Conservation (phyloP, 1,284 basidiomycete species). For the Rhodotorula sp. region DNA sequence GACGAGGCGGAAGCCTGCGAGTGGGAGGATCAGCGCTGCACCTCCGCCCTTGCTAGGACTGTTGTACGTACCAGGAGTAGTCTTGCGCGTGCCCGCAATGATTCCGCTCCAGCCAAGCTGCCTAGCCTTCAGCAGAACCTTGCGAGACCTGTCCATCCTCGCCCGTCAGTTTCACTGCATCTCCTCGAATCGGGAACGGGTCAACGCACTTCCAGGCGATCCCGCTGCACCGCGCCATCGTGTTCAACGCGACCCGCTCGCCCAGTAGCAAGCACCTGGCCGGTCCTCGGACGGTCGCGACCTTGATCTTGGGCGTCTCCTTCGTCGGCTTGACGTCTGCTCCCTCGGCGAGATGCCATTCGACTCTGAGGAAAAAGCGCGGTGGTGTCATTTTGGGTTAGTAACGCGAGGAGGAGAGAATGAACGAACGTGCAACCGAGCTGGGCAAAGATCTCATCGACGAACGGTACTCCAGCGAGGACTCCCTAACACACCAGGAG, state of each 20-base stretch:
- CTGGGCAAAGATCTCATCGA: constrained; percentile 87
- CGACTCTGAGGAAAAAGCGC: constrained; percentile 60
- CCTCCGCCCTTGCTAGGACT: too few relatives aligned
- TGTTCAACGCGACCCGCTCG: constrained; percentile 90
- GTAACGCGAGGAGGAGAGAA: constrained; percentile 36
- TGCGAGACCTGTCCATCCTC: constrained; percentile 63
- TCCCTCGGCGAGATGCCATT: constrained; percentile 89
- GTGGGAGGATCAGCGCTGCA: background rate
- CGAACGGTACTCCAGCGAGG: constrained; percentile 92
- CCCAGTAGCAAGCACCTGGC: constrained; percentile 87
- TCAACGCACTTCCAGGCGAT: constrained; percentile 82
- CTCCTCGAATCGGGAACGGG: background rate
- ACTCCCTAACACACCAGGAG: constrained; percentile 59
- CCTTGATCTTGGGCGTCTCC: constrained; percentile 56
- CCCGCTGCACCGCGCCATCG: constrained; percentile 91
- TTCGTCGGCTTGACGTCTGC: constrained; percentile 72
- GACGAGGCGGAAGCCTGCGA: constrained; percentile 76
- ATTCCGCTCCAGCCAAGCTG: constrained; percentile 79
- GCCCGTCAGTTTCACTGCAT: background rate
- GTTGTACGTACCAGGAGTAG: constrained; percentile 67
- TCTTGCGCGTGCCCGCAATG: constrained; percentile 95
- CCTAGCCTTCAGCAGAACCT: constrained; percentile 75
- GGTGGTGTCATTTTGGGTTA: background rate
- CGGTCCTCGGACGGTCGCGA: constrained; percentile 88
- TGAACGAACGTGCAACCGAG: constrained; percentile 79